phyloP scores from a whole-genome alignment of 2,329 filamentous ascomycete genomes.

The Aspergillus ochraceoroseus region DNA sequence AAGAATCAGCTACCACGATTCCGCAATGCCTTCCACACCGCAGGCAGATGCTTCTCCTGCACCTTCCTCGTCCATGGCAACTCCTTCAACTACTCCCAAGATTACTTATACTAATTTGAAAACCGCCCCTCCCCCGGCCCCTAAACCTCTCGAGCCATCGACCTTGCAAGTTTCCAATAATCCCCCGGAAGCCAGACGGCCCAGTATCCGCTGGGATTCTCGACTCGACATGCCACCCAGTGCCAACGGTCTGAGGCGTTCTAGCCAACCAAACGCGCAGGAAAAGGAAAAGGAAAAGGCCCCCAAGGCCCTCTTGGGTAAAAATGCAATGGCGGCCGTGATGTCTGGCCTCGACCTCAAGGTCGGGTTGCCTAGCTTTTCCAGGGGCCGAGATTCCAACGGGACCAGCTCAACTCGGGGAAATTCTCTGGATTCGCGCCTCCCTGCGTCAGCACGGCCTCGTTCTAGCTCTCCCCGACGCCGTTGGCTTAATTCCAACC shows the following conservation, averaged over 20 bases:
- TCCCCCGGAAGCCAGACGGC: slow-evolving; percentile 26
- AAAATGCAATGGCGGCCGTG: slow-evolving; percentile 47
- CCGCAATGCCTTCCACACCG: slow-evolving; percentile 33
- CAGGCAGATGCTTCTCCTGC: slow-evolving; percentile 21
- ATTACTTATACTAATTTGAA: slow-evolving; percentile 9
- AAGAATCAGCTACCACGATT: slow-evolving; percentile 25
- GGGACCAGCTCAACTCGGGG: slow-evolving; percentile 41
- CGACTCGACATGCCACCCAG: slow-evolving; percentile 20
- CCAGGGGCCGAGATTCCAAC: slow-evolving; percentile 35
- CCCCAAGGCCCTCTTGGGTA: slow-evolving; percentile 25
- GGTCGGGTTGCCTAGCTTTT: slow-evolving; percentile 33
- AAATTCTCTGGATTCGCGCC: slow-evolving; percentile 37
- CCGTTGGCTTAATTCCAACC: slow-evolving; percentile 50
- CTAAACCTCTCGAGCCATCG: slow-evolving; percentile 20
- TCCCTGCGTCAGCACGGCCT: slow-evolving; percentile 19
- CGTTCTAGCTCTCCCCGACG: slow-evolving; percentile 38
- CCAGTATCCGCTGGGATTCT: slow-evolving; percentile 20
- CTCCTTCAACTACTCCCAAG: slow-evolving; percentile 12
- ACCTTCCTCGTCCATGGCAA: slow-evolving; percentile 11
- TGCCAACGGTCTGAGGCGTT: slow-evolving; percentile 39
- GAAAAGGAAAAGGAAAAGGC: slow-evolving; percentile 36
- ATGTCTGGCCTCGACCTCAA: slow-evolving; percentile 41
- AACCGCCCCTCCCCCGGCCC: slow-evolving; percentile 13
- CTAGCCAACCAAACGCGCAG: slow-evolving; percentile 39
- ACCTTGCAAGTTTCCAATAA: slow-evolving; percentile 12